These are phyloP conservation scores for Gamsiella multidivaricata DNA, from an alignment of 192 early-diverging fungal genomes.

Conservation along the genomic window DNA sequence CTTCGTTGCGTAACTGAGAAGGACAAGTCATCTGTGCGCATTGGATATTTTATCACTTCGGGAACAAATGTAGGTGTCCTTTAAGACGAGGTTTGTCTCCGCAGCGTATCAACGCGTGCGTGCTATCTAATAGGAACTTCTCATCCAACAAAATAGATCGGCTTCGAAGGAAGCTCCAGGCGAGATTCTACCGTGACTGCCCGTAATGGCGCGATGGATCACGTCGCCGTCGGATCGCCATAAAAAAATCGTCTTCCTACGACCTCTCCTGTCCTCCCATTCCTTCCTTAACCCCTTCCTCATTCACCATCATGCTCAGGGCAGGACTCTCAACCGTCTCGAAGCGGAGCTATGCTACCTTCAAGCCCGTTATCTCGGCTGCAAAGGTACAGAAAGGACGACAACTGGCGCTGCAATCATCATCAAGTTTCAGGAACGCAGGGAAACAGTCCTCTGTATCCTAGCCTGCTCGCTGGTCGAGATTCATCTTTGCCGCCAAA, in stretches of 20 bases:
- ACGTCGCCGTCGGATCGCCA: neutral
- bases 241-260: neutral
- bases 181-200: conserved; percentile 19
- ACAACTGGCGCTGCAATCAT: neutral
- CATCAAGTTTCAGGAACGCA: neutral
- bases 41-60: too few species aligned
- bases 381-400: conserved; percentile 28
- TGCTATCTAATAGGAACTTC: too few species aligned
- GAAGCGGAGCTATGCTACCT: conserved; percentile 28
- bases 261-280: neutral
- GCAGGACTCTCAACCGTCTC: conserved; percentile 19
- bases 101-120: too few species aligned
- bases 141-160: too few species aligned
- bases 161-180: too few species aligned
- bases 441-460: too few species aligned
- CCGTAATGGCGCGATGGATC: conserved; percentile 29
- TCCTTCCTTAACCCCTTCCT: neutral
- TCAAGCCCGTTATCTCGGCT: conserved; percentile 45
- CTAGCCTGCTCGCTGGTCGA: too few species aligned
- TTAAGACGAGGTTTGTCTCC: too few species aligned
- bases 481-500: too few species aligned
- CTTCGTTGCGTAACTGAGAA: too few species aligned
- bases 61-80: too few species aligned
- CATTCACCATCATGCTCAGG: conserved; percentile 37
- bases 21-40: too few species aligned